These are phyloP conservation scores for Lojkania enalia DNA, from an alignment of 2,329 filamentous ascomycete genomes.

Conservation along the genomic window DNA sequence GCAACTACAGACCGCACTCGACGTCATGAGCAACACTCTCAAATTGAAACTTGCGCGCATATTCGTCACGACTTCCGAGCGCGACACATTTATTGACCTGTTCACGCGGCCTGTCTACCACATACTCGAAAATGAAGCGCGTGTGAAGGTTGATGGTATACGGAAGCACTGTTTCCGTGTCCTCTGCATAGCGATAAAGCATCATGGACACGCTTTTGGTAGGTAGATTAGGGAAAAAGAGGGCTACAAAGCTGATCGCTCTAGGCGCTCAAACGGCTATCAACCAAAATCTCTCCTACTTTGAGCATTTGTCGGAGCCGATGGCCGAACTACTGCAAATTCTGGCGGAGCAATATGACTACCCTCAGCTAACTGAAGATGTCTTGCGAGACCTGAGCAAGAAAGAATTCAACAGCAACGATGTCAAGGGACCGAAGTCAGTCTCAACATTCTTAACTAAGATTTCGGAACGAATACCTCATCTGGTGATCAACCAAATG, in stretches of 20 bases:
- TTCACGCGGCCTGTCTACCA: slow-evolving; percentile 93
- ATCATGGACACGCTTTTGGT: slow-evolving; percentile 97
- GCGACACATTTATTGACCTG: slow-evolving; percentile 90
- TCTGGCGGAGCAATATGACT: slow-evolving; percentile 94
- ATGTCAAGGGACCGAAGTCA: slow-evolving; percentile 92
- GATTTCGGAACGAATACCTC: slow-evolving; percentile 86
- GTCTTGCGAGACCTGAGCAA: slow-evolving; percentile 92
- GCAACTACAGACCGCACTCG: slow-evolving; percentile 85
- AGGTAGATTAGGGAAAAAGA: slow-evolving; percentile 29
- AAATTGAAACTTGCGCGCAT: slow-evolving; percentile 90
- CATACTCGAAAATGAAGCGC: slow-evolving; percentile 89
- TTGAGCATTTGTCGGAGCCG: slow-evolving; percentile 96
- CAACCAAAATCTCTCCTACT: slow-evolving; percentile 96
- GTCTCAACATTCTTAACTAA: slow-evolving; percentile 93
- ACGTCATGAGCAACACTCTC: slow-evolving; percentile 94
- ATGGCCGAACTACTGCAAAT: slow-evolving; percentile 99
- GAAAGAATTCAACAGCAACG: slow-evolving; percentile 97
- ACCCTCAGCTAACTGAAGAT: slow-evolving; percentile 91
- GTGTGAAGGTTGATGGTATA: slow-evolving; percentile 84
- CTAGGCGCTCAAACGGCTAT: slow-evolving; percentile 94
- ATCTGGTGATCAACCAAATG: slow-evolving; percentile 96
- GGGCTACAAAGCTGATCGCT: slow-evolving; percentile 16
- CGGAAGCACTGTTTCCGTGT: slow-evolving; percentile 98
- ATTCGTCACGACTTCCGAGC: slow-evolving; percentile 93
- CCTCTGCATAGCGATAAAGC: slow-evolving; percentile 93